Conservation (phyloP, 108 stramenopile species). For the Cyclotella cryptica region DNA sequence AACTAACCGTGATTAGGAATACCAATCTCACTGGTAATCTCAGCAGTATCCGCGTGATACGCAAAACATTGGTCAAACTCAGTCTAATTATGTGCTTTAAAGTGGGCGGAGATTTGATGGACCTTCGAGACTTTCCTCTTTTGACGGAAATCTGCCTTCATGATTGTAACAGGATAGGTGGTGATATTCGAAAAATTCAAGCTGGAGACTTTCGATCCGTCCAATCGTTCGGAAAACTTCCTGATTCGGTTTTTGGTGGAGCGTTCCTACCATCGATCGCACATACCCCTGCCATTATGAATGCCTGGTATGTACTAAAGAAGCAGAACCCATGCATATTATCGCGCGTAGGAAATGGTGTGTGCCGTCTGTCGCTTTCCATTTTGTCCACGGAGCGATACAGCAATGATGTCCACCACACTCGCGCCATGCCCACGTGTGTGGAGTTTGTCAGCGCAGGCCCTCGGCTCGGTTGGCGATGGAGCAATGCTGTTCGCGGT, state of each 20-base stretch:
- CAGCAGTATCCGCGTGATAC: background rate
- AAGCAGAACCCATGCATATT: slow-evolving; percentile 4
- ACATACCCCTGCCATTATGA: background rate
- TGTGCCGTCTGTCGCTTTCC: slow-evolving; percentile 1
- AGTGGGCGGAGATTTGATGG: slow-evolving; percentile 1
- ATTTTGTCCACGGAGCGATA: background rate
- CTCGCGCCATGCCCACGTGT: slow-evolving; percentile 7
- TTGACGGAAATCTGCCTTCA: background rate
- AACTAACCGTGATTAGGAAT: background rate
- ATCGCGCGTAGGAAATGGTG: background rate
- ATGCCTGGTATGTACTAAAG: slow-evolving; percentile 2
- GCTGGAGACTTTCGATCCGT: slow-evolving; percentile 2
- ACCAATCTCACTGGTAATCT: background rate
- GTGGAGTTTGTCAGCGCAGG: slow-evolving; percentile 2
- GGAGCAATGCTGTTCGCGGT: slow-evolving; percentile 9
- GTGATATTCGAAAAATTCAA: slow-evolving; percentile 6
- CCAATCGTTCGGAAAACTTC: slow-evolving; percentile 1
- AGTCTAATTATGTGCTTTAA: background rate
- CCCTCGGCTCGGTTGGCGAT: slow-evolving; percentile 1
- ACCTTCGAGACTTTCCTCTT: background rate
- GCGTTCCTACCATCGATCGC: background rate
- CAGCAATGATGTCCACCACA: background rate
- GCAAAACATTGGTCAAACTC: slow-evolving; percentile 1
- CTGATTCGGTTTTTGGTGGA: slow-evolving; percentile 7
- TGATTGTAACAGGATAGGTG: slow-evolving; percentile 4